A percentile compares a stretch with the other conserved stretches of the same genome.
phyloP scores from a whole-genome alignment of 768 basidiomycete genomes.

The Trametes gibbosa region DNA sequence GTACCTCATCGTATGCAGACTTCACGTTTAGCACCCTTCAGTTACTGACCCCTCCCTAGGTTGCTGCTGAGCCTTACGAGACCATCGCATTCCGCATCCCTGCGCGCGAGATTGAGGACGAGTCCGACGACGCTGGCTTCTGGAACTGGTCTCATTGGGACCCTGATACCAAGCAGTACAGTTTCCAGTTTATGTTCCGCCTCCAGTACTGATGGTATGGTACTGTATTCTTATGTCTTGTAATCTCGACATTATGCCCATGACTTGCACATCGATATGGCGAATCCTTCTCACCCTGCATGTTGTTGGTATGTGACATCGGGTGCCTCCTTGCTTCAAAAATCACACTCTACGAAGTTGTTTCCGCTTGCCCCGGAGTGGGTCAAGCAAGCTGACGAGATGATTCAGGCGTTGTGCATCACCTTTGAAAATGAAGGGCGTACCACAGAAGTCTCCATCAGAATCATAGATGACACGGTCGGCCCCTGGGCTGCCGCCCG shows the following conservation, averaged over 20 bases:
- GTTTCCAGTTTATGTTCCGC: conserved; percentile 96
- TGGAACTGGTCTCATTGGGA: conserved; percentile 99
- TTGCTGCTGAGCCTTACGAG: conserved; percentile 99
- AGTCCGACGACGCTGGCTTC: conserved; percentile 83
- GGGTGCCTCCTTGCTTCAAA: neutral
- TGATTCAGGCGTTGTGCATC: neutral
- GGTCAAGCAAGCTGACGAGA: conserved; percentile 21
- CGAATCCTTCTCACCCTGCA: neutral
- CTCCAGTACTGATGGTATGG: conserved; percentile 36
- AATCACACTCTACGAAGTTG: conserved; percentile 22
- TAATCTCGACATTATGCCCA: neutral
- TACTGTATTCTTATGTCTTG: conserved; percentile 11
- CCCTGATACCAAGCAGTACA: conserved; percentile 97
- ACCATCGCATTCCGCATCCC: conserved; percentile 99
- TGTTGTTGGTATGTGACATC: neutral
- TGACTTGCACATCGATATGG: neutral
- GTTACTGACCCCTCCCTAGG: conserved; percentile 50
- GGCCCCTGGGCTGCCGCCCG: conserved; percentile 29
- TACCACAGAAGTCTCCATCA: conserved; percentile 24
- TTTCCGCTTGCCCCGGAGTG: conserved; percentile 23
- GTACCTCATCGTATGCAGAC: conserved; percentile 83
- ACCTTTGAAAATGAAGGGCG: neutral
- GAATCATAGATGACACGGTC: conserved; percentile 29
- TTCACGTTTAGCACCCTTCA: neutral
- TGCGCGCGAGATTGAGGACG: conserved; percentile 94